These are phyloP conservation scores for Adansonia madagascariensis DNA, from an alignment of 441 rosid genomes.

Conservation along the genomic window DNA sequence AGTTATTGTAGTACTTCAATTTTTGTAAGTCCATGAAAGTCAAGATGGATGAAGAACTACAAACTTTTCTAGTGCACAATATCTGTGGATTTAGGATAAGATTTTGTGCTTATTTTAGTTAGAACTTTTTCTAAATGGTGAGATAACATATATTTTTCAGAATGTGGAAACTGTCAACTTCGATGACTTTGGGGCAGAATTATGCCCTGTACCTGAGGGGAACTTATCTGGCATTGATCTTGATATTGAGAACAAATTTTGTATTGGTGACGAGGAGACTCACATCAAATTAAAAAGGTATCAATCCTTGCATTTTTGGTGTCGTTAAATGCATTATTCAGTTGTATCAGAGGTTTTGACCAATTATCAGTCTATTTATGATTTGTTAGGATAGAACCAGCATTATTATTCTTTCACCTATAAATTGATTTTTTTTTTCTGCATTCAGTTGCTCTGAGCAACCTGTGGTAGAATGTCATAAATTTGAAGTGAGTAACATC, in stretches of 20 bases:
- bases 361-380: conserved; percentile 3
- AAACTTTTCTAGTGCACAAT: neutral
- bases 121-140: neutral
- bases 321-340: neutral
- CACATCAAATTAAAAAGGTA: conserved; percentile 34
- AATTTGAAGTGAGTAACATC: conserved; percentile 39
- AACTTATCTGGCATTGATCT: conserved; percentile 26
- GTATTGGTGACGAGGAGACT: conserved; percentile 20
- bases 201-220: conserved; percentile 40
- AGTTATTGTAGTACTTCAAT: neutral
- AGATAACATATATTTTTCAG: conserved; percentile 34
- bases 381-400: neutral
- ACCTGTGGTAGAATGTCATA: conserved; percentile 34
- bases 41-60: neutral
- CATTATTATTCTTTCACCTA: neutral
- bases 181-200: conserved; percentile 56
- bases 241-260: conserved; percentile 29
- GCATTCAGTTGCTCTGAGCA: conserved; percentile 40
- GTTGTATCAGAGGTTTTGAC: conserved; percentile 16
- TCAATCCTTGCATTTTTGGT: conserved; percentile 14
- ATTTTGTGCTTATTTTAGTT: neutral
- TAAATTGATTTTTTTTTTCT: neutral
- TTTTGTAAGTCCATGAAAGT: neutral
- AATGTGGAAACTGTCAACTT: conserved; percentile 37
- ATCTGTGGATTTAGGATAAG: neutral